Conservation (phyloP, 208 protist genomes). For the Trypanosoma melophagium region DNA sequence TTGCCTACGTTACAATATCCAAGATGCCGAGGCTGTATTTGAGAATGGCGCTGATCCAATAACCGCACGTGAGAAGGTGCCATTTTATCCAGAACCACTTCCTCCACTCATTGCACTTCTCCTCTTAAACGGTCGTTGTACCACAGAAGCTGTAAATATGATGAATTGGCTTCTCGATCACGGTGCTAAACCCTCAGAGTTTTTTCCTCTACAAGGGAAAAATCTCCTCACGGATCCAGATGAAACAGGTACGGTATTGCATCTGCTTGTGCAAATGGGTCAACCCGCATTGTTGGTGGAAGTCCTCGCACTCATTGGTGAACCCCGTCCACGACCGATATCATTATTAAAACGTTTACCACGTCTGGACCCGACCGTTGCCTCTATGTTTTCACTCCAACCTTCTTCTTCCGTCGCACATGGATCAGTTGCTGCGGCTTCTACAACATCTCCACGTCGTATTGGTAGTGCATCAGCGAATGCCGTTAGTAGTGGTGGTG, state of each 20-base stretch:
- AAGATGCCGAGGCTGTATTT: slow-evolving; percentile 36
- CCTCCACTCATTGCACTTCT: slow-evolving; percentile 45
- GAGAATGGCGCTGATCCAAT: slow-evolving; percentile 64
- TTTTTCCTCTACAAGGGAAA: slow-evolving; percentile 35
- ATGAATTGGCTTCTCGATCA: slow-evolving; percentile 50
- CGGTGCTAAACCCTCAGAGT: slow-evolving; percentile 57
- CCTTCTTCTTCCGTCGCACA: neutral
- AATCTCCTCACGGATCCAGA: slow-evolving; percentile 8
- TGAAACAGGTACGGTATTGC: slow-evolving; percentile 56
- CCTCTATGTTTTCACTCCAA: too few species aligned
- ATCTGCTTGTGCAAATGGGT: slow-evolving; percentile 65
- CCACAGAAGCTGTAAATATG: slow-evolving; percentile 35
- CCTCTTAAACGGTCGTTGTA: slow-evolving; percentile 47
- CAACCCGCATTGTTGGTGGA: slow-evolving; percentile 61
- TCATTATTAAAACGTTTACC: slow-evolving; percentile 13
- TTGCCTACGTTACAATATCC: slow-evolving; percentile 44
- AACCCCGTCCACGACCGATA: slow-evolving; percentile 22
- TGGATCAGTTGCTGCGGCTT: slow-evolving; percentile 12
- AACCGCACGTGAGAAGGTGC: slow-evolving; percentile 49
- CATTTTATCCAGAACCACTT: slow-evolving; percentile 37
- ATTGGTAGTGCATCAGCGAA: neutral
- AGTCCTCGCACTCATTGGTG: slow-evolving; percentile 46
- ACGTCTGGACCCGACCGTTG: neutral
- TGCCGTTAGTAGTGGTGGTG: neutral
- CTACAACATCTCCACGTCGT: neutral